phyloP scores from a whole-genome alignment of 192 early-diverging fungal genomes.

The Piromyces sp. region DNA sequence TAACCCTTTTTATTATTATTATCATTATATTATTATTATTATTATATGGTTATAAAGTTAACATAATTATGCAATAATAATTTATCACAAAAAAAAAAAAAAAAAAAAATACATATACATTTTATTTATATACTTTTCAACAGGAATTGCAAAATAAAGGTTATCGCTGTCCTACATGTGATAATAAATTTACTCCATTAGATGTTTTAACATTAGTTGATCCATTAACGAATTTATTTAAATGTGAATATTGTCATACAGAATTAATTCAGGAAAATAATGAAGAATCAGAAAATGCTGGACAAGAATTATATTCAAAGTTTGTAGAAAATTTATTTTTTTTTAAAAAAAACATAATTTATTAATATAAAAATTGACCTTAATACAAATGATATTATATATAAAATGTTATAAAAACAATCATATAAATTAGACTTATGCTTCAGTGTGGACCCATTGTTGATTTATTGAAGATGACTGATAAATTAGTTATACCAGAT shows the following conservation, averaged over 20 bases:
- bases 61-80: too few species aligned
- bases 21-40: too few species aligned
- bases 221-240: constrained; percentile 17
- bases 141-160: constrained; percentile 53
- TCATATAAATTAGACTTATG: constrained; percentile 43
- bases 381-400: too few species aligned
- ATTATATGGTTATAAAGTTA: too few species aligned
- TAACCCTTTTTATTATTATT: too few species aligned
- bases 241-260: constrained; percentile 38
- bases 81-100: too few species aligned
- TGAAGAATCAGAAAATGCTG: constrained; percentile 35
- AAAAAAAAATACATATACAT: too few species aligned
- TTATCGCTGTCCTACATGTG: constrained; percentile 41
- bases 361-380: too few species aligned
- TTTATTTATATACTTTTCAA: too few species aligned
- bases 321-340: neutral
- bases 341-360: too few species aligned
- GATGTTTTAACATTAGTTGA: constrained; percentile 37
- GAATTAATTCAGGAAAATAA: constrained; percentile 31
- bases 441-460: constrained; percentile 56
- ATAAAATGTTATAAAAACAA: too few species aligned
- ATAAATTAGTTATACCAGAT: constrained; percentile 38
- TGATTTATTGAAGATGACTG: constrained; percentile 50
- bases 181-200: constrained; percentile 34
- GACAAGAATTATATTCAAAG: neutral